Conservation (phyloP, 306 rosid species). For the Nissolia schottii region DNA sequence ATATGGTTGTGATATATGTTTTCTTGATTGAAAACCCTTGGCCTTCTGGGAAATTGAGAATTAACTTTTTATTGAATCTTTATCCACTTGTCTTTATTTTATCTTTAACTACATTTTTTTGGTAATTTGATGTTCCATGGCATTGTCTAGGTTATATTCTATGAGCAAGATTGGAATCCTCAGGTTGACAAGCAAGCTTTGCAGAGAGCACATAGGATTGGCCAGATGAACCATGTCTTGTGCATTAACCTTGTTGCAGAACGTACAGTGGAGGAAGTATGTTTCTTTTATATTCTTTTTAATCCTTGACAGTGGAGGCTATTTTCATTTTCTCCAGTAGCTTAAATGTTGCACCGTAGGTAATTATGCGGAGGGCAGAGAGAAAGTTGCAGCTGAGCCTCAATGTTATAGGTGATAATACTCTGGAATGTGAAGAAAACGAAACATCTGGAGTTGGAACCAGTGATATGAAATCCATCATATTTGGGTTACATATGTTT, state of each 20-base stretch:
- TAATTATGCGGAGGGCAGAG: conserved; percentile 89
- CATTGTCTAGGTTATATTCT: conserved; percentile 71
- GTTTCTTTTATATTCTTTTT: conserved; percentile 19
- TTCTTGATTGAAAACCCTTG: too few species aligned
- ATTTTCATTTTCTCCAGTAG: conserved; percentile 17
- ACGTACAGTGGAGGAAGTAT: conserved; percentile 80
- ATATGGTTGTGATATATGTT: too few species aligned
- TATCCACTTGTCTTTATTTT: neutral
- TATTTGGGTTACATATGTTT: conserved; percentile 66
- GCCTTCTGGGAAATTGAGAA: conserved; percentile 6
- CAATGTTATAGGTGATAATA: conserved; percentile 66
- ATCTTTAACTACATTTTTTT: neutral
- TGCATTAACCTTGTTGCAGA: conserved; percentile 71
- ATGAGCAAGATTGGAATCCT: conserved; percentile 99
- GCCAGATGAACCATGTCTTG: conserved; percentile 78
- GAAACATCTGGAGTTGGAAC: conserved; percentile 48
- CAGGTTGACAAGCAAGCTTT: conserved; percentile 95
- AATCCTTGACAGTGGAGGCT: neutral
- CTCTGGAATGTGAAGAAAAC: conserved; percentile 41
- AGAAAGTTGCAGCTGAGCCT: conserved; percentile 80
- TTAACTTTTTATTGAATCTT: neutral
- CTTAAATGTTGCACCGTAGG: conserved; percentile 43
- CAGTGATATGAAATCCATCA: conserved; percentile 72
- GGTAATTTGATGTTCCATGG: conserved; percentile 16
- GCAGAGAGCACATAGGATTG: conserved; percentile 95